Evolutionary conservation across 1,284 basidiomycete species (phyloP), one percentile per base, ranked within the genome.

Genomic region (Psilocybe mexicana): DNA sequence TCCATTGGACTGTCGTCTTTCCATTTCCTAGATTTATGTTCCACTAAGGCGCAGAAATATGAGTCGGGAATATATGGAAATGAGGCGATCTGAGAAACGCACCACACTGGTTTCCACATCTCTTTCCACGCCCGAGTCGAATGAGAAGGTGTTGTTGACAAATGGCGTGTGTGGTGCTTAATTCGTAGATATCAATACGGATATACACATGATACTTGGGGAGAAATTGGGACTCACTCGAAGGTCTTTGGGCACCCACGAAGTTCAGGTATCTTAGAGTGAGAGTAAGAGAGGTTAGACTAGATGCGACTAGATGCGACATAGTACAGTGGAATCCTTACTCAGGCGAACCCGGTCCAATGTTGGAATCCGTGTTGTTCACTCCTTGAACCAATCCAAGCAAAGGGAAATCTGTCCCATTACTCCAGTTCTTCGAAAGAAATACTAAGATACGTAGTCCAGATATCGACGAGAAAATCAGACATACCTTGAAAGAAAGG

Each of bases 341-440:
- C 59, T 63, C 33, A 10, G 42, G 26, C 26, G 55, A 57, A 1
- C 45, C 47, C 33, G 47, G 23, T 11, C 49, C 56, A 35, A 63
- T 55, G 33, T 63, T 48, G 36, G 43, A 40, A n/a, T 26, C 51
- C 26, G 49, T 51, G 24, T 51, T 54, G 23, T 55, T 40, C 30
- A 18, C 38, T 1, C 61, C 59, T 48, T 60, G 59, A 11, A 63
- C 44, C 18, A 60, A 46, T 7, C 55, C 61, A n/a, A 63, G 50
- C 14, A 60, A 56, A 40, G 59, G 58, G 45, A 59, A 57, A 12
- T 53, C 54, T 12, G 18, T 24, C 23, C 12, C 25, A 10, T 35
- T 42, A 45, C 36, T 43, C 57, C 52, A 59, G 25, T 57, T 44
- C 43, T 48, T 33, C 38, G 7, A 46, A 2, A 40, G 33, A 52